phyloP scores from a whole-genome alignment of 768 basidiomycete species.

The Kwoniella newhampshirensis region DNA sequence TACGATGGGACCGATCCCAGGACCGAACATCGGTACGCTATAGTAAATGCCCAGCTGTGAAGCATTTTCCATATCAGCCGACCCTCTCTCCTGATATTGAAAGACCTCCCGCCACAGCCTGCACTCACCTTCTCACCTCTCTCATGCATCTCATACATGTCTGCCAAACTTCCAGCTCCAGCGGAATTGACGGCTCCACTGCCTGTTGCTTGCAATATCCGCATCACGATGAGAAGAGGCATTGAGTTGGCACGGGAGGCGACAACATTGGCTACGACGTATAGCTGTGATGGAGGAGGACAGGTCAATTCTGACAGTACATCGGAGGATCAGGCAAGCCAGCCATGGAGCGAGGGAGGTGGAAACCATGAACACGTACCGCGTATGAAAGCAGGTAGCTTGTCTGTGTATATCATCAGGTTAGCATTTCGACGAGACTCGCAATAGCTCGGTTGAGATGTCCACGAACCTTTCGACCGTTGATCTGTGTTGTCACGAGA shows the following conservation, averaged over 20 bases:
- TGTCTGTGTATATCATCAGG: constrained; percentile 18
- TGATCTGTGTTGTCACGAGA: constrained; percentile 21
- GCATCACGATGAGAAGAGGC: constrained; percentile 48
- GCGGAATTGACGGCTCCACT: constrained; percentile 47
- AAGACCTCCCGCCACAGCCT: constrained; percentile 2
- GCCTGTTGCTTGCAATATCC: constrained; percentile 50
- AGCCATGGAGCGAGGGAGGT: no score
- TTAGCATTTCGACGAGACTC: background rate
- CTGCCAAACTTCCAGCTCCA: constrained; percentile 52
- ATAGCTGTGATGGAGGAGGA: constrained; percentile 32
- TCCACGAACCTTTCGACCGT: constrained; percentile 41
- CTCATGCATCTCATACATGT: constrained; percentile 53
- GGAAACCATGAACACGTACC: constrained; percentile 23
- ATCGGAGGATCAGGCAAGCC: no score
- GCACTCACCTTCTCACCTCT: constrained; percentile 46
- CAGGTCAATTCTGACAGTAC: no score
- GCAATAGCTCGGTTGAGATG: background rate
- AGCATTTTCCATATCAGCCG: constrained; percentile 2
- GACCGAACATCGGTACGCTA: constrained; percentile 69
- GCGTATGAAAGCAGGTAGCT: constrained; percentile 50
- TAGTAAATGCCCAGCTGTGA: constrained; percentile 41
- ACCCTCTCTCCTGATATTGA: background rate
- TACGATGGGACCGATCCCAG: constrained; percentile 45
- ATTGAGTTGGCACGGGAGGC: constrained; percentile 47
- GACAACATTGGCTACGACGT: constrained; percentile 47